Evolutionary conservation across 441 rosid genomes (phyloP).

Genomic region (Brassica balearica): DNA sequence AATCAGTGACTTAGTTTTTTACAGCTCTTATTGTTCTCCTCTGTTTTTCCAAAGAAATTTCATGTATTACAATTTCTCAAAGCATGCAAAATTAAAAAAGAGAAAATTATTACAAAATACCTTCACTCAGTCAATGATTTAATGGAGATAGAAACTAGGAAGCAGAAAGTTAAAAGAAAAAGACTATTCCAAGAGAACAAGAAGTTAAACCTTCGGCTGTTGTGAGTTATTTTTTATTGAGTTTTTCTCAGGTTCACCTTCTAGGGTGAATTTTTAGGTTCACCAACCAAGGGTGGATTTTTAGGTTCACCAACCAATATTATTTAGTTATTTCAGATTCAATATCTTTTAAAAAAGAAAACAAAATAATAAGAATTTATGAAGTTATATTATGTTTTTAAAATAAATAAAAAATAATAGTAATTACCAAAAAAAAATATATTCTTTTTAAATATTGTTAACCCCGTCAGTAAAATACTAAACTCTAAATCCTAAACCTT

Average conservation of each 20-base stretch:
- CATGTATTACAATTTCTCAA: background rate
- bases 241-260: background rate
- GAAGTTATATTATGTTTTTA: no score
- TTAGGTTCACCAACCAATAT: no score
- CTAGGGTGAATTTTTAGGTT: no score
- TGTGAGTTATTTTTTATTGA: background rate
- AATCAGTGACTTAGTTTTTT: background rate
- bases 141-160: background rate
- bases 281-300: no score
- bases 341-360: no score
- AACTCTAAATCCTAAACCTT: no score
- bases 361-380: no score
- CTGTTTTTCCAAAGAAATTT: background rate
- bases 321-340: no score
- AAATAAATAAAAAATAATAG: no score
- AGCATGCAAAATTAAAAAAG: background rate
- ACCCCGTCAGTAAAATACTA: no score
- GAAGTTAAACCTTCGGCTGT: background rate
- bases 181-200: background rate
- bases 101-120: background rate
- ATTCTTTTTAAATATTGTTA: no score
- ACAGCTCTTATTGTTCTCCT: background rate
- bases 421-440: no score
- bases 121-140: background rate
- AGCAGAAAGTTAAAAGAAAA: background rate